phyloP scores from a whole-genome alignment of 306 rosid genomes.

The Urtica urens region DNA sequence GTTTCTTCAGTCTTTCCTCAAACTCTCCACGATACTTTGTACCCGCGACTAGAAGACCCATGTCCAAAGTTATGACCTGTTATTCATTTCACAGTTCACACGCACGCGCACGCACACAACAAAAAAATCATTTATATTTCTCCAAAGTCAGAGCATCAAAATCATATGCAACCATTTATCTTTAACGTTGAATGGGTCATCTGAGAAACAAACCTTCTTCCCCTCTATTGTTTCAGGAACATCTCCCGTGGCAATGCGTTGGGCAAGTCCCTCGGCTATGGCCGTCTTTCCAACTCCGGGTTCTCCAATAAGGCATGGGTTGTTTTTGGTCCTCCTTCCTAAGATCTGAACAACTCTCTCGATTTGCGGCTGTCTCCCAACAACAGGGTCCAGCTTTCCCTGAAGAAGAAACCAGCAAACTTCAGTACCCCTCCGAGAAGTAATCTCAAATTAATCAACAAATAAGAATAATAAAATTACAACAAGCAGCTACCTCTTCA shows the following conservation, averaged over 20 bases:
- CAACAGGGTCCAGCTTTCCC: slow-evolving; percentile 10
- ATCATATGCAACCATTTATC: background rate
- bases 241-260: background rate
- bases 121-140: background rate
- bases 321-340: slow-evolving; percentile 1
- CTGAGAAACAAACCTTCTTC: background rate
- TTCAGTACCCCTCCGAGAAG: background rate
- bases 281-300: slow-evolving; percentile 6
- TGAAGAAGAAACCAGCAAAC: background rate
- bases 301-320: slow-evolving; percentile 1
- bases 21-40: background rate
- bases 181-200: background rate
- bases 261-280: slow-evolving; percentile 14
- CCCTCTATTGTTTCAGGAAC: background rate
- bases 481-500: background rate
- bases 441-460: background rate
- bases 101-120: background rate
- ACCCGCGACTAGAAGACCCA: background rate
- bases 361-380: slow-evolving; percentile 3
- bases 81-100: background rate
- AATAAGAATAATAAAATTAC: background rate
- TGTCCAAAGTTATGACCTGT: background rate
- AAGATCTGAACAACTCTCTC: slow-evolving; percentile 5
- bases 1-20: slow-evolving; percentile 68
- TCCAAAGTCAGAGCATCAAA: background rate